A percentile compares a stretch with the other conserved stretches of the same genome.
phyloP scores from a whole-genome alignment of 805 yeast species.

The Kodamaea jinghongensis region DNA sequence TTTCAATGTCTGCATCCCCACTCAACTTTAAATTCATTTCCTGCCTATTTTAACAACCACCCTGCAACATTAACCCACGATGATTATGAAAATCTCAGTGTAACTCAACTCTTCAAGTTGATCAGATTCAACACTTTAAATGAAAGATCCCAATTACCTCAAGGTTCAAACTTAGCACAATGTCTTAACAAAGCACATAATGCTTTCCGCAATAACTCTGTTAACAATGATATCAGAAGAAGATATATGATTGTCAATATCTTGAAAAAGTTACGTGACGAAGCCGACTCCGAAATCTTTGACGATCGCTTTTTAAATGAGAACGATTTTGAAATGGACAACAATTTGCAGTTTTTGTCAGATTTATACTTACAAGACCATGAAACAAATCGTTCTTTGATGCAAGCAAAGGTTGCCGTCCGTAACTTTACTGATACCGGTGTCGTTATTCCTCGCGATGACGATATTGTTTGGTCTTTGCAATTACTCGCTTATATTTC shows the following conservation, averaged over 20 bases:
- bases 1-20: background rate
- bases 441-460: conserved; percentile 82
- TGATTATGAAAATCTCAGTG: conserved; percentile 36
- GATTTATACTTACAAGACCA: conserved; percentile 40
- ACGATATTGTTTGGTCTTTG: conserved; percentile 90
- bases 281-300: conserved; percentile 33
- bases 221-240: conserved; percentile 33
- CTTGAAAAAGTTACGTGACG: conserved; percentile 35
- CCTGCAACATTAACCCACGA: conserved; percentile 31
- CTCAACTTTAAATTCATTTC: conserved; percentile 8
- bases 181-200: conserved; percentile 3
- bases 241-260: conserved; percentile 35
- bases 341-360: conserved; percentile 37
- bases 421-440: conserved; percentile 54
- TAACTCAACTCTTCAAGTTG: conserved; percentile 38
- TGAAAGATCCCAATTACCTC: conserved; percentile 1
- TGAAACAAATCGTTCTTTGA: conserved; percentile 23
- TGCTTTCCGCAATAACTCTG: conserved; percentile 13
- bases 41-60: conserved; percentile 20
- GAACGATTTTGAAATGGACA: conserved; percentile 42
- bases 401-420: conserved; percentile 32
- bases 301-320: conserved; percentile 31
- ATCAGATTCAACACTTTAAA: conserved; percentile 21
- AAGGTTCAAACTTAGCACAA: background rate
- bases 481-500: conserved; percentile 92